Evolutionary conservation across 148 eudicot species (phyloP).

Genomic region (Rhododendron henanense): DNA sequence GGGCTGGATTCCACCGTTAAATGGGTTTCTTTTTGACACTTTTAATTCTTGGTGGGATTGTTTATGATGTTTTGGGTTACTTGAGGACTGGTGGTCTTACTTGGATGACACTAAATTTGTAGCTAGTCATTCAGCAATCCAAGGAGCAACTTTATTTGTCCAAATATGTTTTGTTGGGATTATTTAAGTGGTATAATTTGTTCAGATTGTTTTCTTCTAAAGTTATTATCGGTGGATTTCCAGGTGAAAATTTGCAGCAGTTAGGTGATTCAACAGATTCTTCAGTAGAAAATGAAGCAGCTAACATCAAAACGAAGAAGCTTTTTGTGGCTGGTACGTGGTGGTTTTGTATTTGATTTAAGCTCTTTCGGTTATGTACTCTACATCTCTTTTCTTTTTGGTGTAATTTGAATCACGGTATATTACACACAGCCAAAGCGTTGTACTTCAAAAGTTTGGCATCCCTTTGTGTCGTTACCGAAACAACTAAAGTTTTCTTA

Average conservation of each 20-base stretch:
- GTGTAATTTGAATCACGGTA: neutral
- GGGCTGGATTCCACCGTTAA: neutral
- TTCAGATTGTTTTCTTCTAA: neutral
- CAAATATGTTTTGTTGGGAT: neutral
- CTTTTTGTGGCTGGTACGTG: constrained; percentile 80
- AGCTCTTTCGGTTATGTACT: neutral
- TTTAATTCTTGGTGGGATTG: neutral
- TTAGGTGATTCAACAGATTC: constrained; percentile 30
- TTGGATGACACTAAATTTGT: neutral
- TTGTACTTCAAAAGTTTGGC: neutral
- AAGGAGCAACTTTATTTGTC: neutral
- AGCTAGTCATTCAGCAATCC: neutral
- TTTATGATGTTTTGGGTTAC: neutral
- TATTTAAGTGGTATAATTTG: neutral
- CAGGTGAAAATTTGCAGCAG: constrained; percentile 37
- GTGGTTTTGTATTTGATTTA: constrained; percentile 5
- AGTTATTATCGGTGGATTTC: neutral
- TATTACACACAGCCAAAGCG: neutral
- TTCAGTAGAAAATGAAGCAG: constrained; percentile 25
- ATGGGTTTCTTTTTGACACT: neutral
- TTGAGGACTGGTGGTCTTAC: neutral
- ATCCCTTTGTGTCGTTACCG: neutral
- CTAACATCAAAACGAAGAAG: constrained; percentile 60
- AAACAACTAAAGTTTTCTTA: neutral
- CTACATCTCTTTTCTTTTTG: neutral